These are phyloP conservation scores for Aspergillus quadricinctus DNA, from an alignment of 2,329 filamentous ascomycete species.

Conservation along the genomic window DNA sequence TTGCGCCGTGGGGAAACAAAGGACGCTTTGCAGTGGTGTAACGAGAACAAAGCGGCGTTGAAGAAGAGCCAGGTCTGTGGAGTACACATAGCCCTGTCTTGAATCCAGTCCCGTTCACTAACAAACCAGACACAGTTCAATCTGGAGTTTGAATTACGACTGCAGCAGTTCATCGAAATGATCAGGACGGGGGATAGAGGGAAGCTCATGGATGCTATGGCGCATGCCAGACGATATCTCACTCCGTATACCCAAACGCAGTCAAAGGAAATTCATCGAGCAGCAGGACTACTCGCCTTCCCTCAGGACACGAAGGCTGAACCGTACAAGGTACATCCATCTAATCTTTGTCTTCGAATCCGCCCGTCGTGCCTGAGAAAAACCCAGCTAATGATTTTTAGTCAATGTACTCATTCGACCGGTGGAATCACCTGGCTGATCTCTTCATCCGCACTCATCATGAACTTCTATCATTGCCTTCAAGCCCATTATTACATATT, in stretches of 20 bases:
- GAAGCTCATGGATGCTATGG: slow-evolving; percentile 71
- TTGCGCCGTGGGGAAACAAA: slow-evolving; percentile 66
- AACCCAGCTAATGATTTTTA: slow-evolving; percentile 26
- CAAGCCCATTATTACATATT: slow-evolving; percentile 80
- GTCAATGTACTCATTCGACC: slow-evolving; percentile 67
- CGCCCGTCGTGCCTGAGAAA: background rate
- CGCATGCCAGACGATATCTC: slow-evolving; percentile 78
- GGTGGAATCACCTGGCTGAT: slow-evolving; percentile 72
- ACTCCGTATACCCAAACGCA: slow-evolving; percentile 65
- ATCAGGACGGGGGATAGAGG: slow-evolving; percentile 62
- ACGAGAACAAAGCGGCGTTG: slow-evolving; percentile 86
- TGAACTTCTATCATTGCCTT: slow-evolving; percentile 74
- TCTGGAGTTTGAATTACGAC: slow-evolving; percentile 85
- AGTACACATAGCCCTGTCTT: background rate
- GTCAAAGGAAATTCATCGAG: slow-evolving; percentile 63
- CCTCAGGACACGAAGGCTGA: slow-evolving; percentile 56
- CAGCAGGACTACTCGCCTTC: slow-evolving; percentile 77
- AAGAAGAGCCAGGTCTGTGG: slow-evolving; percentile 72
- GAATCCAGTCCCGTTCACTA: background rate
- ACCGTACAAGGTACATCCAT: slow-evolving; percentile 53
- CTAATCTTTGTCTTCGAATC: background rate
- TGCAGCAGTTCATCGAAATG: slow-evolving; percentile 94
- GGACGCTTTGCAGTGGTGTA: slow-evolving; percentile 85
- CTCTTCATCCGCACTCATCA: slow-evolving; percentile 86
- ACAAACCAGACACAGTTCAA: slow-evolving; percentile 54